Conservation (phyloP, 169 alveolate genomes). For the Perkinsus olseni region DNA sequence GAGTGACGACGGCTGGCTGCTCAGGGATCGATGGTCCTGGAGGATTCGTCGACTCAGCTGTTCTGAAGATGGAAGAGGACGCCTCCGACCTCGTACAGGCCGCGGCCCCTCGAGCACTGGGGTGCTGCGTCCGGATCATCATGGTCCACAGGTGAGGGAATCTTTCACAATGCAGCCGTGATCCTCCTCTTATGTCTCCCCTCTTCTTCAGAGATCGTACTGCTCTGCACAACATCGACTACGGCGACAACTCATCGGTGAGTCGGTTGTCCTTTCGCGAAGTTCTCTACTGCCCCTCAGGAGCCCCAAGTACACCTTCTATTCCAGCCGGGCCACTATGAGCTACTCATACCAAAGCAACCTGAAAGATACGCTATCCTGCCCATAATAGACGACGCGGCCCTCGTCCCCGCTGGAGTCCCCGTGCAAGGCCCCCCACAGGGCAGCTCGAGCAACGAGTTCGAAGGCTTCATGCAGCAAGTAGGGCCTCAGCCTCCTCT, state of each 20-base stretch:
- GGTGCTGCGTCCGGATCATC: not conserved
- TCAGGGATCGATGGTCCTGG: not conserved
- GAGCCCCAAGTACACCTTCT: not conserved
- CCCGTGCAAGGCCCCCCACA: not conserved
- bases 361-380: not conserved
- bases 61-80: not conserved
- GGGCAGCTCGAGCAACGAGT: not conserved
- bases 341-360: not conserved
- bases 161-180: not conserved
- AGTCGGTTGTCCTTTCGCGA: not conserved
- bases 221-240: not conserved
- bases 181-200: not conserved
- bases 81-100: not conserved
- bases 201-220: not conserved
- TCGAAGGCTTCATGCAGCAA: not conserved
- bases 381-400: not conserved
- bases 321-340: not conserved
- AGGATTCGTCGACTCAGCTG: not conserved
- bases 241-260: not conserved
- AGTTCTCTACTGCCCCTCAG: not conserved
- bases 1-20: not conserved
- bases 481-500: not conserved
- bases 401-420: not conserved
- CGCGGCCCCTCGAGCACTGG: not conserved
- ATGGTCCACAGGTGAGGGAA: not conserved